phyloP scores from a whole-genome alignment of 257 asterid species.

The Osmanthus fragrans region DNA sequence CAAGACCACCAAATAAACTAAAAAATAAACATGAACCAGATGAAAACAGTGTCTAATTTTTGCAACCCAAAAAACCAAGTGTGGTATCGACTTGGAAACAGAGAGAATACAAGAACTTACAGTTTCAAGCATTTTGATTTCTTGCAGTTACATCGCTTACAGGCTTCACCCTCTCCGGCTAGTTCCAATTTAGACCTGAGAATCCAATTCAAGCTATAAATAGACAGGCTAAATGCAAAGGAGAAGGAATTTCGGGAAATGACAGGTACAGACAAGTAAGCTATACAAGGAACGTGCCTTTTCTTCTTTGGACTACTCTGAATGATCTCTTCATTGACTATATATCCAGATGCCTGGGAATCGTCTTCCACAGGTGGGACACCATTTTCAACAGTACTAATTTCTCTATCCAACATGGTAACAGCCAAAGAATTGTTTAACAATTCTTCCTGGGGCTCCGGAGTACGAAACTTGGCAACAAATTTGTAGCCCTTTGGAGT shows the following conservation, averaged over 20 bases:
- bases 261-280: not conserved
- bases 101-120: conserved; percentile 35
- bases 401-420: conserved; percentile 38
- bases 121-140: conserved; percentile 67
- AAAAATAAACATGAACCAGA: too few relatives aligned
- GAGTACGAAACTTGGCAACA: conserved; percentile 35
- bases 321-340: conserved; percentile 47
- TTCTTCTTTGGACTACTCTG: conserved; percentile 62
- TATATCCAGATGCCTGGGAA: conserved; percentile 35
- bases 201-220: conserved; percentile 19
- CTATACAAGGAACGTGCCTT: conserved; percentile 31
- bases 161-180: conserved; percentile 42
- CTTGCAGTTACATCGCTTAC: conserved; percentile 71
- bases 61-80: too few relatives aligned
- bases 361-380: conserved; percentile 46
- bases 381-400: conserved; percentile 35
- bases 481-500: conserved; percentile 48
- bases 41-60: too few relatives aligned
- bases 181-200: conserved; percentile 46
- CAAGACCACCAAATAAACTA: too few relatives aligned
- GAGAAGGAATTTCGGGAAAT: not conserved
- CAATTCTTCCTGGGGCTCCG: conserved; percentile 40
- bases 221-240: not conserved
- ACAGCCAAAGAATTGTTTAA: conserved; percentile 34
- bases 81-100: not conserved